Conservation (phyloP, 441 rosid species). For the Bruguiera hainesii region DNA sequence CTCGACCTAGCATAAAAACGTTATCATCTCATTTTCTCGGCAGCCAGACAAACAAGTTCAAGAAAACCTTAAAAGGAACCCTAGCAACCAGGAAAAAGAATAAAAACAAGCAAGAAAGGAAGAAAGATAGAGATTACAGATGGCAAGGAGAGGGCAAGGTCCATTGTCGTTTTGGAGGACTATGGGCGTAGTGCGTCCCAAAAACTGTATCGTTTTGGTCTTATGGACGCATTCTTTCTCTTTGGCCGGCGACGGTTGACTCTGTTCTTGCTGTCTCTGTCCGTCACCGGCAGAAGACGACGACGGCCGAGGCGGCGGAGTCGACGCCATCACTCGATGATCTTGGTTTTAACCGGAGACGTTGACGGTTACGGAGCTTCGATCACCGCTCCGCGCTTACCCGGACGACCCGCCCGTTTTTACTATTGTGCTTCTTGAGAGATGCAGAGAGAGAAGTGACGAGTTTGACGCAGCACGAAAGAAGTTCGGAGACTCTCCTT, state of each 20-base stretch:
- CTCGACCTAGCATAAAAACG: too few species aligned
- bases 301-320: background rate
- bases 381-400: too few species aligned
- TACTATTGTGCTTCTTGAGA: too few species aligned
- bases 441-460: too few species aligned
- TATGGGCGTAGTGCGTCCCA: constrained; percentile 82
- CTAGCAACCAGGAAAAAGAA: constrained; percentile 18
- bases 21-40: too few species aligned
- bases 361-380: background rate
- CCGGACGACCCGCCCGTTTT: too few species aligned
- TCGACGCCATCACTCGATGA: constrained; percentile 9
- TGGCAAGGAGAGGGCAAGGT: constrained; percentile 96
- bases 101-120: constrained; percentile 22
- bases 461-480: too few species aligned
- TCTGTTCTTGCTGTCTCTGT: constrained; percentile 31
- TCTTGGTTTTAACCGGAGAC: too few species aligned
- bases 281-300: constrained; percentile 33
- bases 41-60: too few species aligned
- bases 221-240: constrained; percentile 50
- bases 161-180: constrained; percentile 98
- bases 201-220: constrained; percentile 80
- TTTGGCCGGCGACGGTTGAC: constrained; percentile 15
- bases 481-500: too few species aligned
- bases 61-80: too few species aligned
- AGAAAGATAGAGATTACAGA: constrained; percentile 58